Evolutionary conservation across 441 rosid species (phyloP).

Genomic region (Capsella rubella): DNA sequence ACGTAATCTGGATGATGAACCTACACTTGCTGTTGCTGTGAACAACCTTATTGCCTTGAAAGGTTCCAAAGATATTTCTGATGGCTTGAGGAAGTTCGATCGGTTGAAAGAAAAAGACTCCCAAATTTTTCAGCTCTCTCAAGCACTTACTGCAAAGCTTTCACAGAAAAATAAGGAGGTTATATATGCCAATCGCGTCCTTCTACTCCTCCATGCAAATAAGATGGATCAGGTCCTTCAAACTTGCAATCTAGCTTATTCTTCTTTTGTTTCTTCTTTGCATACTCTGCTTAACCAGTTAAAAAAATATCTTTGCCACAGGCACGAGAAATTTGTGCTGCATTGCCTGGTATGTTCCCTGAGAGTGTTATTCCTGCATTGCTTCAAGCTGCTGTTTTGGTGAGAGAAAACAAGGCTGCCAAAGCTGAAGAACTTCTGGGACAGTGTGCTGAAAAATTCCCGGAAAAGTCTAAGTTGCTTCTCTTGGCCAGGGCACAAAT

Average conservation of each 20-base stretch:
- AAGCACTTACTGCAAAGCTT: conserved; percentile 73
- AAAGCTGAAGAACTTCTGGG: conserved; percentile 85
- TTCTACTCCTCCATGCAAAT: conserved; percentile 87
- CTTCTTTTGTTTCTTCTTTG: conserved; percentile 20
- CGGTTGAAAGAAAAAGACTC: conserved; percentile 73
- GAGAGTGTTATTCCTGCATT: conserved; percentile 68
- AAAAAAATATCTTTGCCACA: conserved; percentile 41
- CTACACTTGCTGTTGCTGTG: conserved; percentile 83
- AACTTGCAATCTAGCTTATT: conserved; percentile 33
- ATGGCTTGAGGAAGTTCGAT: conserved; percentile 87
- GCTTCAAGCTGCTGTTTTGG: conserved; percentile 88
- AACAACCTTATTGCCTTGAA: conserved; percentile 79
- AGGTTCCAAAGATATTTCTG: conserved; percentile 83
- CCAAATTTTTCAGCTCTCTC: conserved; percentile 69
- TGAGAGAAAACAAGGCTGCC: conserved; percentile 82
- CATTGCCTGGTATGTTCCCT: conserved; percentile 62
- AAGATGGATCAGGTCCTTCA: conserved; percentile 73
- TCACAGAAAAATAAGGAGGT: conserved; percentile 75
- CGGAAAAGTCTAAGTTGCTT: conserved; percentile 65
- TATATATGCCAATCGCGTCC: conserved; percentile 78
- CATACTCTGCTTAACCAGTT: conserved; percentile 2
- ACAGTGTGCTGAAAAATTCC: conserved; percentile 73
- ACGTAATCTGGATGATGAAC: conserved; percentile 75
- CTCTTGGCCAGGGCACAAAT: conserved; percentile 91
- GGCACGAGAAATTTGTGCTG: conserved; percentile 87